Conservation (phyloP, 1,284 basidiomycete genomes). For the Ustilago bromivora region DNA sequence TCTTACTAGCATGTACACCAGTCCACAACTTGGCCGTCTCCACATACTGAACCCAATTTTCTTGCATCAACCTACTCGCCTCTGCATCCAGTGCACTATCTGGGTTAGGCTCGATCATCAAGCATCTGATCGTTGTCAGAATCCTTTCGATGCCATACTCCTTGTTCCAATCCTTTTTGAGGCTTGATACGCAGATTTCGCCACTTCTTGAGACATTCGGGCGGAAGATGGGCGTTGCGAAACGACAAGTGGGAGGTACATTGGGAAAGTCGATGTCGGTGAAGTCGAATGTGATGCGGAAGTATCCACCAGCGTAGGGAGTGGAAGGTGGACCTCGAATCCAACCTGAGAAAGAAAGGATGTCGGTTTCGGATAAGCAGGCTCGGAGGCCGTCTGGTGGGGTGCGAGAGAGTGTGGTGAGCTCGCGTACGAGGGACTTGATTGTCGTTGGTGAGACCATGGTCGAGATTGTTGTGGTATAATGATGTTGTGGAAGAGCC, state of each 20-base stretch:
- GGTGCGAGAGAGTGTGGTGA: constrained; percentile 16
- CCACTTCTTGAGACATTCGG: constrained; percentile 90
- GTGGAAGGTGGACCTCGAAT: constrained; percentile 77
- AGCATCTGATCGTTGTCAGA: constrained; percentile 84
- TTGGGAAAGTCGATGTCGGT: constrained; percentile 43
- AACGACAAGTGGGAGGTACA: constrained; percentile 34
- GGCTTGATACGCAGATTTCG: constrained; percentile 95
- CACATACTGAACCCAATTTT: constrained; percentile 81
- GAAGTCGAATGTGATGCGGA: constrained; percentile 52
- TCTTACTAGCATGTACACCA: constrained; percentile 81
- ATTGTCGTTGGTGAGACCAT: constrained; percentile 47
- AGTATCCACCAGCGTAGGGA: constrained; percentile 76
- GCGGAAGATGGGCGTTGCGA: constrained; percentile 81
- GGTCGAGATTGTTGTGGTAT: background rate
- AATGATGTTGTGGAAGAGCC: background rate
- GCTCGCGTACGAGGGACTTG: constrained; percentile 35
- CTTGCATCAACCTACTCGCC: constrained; percentile 87
- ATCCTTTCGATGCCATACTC: constrained; percentile 92
- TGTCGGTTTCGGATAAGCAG: constrained; percentile 35
- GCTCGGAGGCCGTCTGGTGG: constrained; percentile 44
- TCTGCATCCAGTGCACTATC: constrained; percentile 95
- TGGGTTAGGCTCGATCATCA: constrained; percentile 94
- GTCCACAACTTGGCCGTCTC: constrained; percentile 84
- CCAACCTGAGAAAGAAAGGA: constrained; percentile 41
- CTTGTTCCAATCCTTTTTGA: constrained; percentile 96